Evolutionary conservation across 176 grass and related monocot genomes (phyloP).

Genomic region (Calamus simplicifolius): DNA sequence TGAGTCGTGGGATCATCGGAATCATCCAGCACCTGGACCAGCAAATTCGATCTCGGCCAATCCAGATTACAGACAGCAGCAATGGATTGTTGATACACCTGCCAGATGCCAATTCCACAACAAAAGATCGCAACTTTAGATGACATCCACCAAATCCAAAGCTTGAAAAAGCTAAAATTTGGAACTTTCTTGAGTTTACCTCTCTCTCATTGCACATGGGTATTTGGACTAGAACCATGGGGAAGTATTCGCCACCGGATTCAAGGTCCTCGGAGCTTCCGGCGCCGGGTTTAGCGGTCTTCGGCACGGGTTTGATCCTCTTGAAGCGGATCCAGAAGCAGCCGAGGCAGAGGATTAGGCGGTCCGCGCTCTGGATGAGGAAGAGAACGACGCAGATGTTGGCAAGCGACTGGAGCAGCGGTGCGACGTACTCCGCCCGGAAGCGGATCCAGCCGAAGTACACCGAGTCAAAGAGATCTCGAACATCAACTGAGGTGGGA

Average conservation of each 20-base stretch:
- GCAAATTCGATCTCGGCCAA: slow-evolving; percentile 36
- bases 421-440: slow-evolving; percentile 28
- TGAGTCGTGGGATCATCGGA: slow-evolving; percentile 33
- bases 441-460: slow-evolving; percentile 24
- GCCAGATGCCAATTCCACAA: background rate
- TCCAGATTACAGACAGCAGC: slow-evolving; percentile 47
- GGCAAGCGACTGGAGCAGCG: slow-evolving; percentile 32
- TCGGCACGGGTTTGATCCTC: slow-evolving; percentile 8
- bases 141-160: too few relatives aligned
- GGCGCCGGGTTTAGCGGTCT: slow-evolving; percentile 14
- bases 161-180: too few relatives aligned
- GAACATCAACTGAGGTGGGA: slow-evolving; percentile 21
- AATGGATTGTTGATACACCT: slow-evolving; percentile 55
- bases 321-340: slow-evolving; percentile 44
- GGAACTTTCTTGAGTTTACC: slow-evolving; percentile 12
- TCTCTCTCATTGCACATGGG: slow-evolving; percentile 64
- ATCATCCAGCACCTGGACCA: slow-evolving; percentile 47
- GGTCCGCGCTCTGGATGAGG: slow-evolving; percentile 40
- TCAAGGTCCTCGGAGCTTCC: slow-evolving; percentile 19
- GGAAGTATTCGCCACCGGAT: slow-evolving; percentile 23
- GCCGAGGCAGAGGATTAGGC: slow-evolving; percentile 43
- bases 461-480: slow-evolving; percentile 18
- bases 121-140: too few relatives aligned
- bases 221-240: slow-evolving; percentile 47
- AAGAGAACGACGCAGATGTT: slow-evolving; percentile 37